phyloP scores from a whole-genome alignment of 2,329 filamentous ascomycete genomes.

The Coniella lustricola region DNA sequence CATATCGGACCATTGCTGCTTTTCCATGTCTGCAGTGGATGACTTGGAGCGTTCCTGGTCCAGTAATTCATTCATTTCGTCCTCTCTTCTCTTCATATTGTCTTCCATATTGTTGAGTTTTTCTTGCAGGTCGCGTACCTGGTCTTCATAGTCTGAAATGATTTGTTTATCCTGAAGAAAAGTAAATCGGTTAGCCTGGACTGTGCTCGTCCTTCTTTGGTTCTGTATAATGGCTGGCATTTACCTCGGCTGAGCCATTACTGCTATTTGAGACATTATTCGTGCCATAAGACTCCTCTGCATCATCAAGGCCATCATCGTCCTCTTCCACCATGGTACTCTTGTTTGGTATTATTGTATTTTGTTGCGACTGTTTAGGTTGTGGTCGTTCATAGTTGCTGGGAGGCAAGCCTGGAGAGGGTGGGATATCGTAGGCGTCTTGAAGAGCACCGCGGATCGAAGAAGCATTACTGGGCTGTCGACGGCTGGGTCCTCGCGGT shows the following conservation, averaged over 20 bases:
- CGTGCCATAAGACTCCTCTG: constrained; percentile 51
- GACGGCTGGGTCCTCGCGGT: constrained; percentile 44
- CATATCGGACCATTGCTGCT: constrained; percentile 63
- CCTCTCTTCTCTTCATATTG: constrained; percentile 59
- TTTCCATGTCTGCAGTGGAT: constrained; percentile 51
- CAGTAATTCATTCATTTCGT: constrained; percentile 55
- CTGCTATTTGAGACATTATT: neutral
- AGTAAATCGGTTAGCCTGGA: neutral
- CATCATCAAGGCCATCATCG: constrained; percentile 59
- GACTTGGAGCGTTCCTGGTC: constrained; percentile 51
- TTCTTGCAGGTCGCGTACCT: constrained; percentile 66
- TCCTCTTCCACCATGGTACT: constrained; percentile 97
- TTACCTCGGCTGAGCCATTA: constrained; percentile 33
- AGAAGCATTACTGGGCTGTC: constrained; percentile 55
- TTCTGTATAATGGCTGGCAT: neutral
- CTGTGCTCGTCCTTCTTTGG: neutral
- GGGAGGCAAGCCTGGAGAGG: constrained; percentile 50
- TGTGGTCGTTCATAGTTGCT: constrained; percentile 69
- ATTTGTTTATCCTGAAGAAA: constrained; percentile 54
- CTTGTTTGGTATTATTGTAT: constrained; percentile 95
- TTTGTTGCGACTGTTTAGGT: constrained; percentile 87
- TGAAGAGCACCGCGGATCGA: constrained; percentile 41
- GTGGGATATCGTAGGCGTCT: constrained; percentile 47
- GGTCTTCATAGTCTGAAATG: constrained; percentile 71
- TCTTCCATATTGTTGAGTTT: constrained; percentile 68